Percentiles rank a stretch among this genome's conserved stretches.
Evolutionary conservation across 2,329 filamentous ascomycete genomes (phyloP).

Genomic region (Colletotrichum gloeosporioides): DNA sequence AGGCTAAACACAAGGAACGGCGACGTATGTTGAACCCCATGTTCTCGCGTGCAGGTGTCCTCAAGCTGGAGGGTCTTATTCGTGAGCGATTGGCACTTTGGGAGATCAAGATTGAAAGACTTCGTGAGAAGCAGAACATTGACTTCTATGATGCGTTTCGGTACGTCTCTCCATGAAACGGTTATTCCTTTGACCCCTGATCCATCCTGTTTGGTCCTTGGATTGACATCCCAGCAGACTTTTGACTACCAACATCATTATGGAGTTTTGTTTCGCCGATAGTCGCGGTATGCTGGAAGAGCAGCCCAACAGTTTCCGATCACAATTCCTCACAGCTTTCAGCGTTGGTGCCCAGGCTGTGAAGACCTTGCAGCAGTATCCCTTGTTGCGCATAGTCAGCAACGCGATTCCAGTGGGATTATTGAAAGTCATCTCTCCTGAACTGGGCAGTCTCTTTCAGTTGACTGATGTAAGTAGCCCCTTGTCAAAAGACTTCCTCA

Average conservation of each 20-base stretch:
- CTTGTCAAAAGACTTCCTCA: neutral
- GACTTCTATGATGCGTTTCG: neutral
- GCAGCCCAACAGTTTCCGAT: neutral
- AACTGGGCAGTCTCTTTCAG: neutral
- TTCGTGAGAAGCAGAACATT: neutral
- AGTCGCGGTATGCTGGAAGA: neutral
- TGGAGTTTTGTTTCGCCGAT: neutral
- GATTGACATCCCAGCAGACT: neutral
- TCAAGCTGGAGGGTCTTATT: neutral
- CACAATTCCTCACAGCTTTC: neutral
- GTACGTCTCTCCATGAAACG: neutral
- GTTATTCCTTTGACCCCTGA: neutral
- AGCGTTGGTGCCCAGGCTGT: neutral
- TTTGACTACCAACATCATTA: neutral
- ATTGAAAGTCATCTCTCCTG: neutral
- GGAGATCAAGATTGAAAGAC: neutral
- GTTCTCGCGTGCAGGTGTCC: neutral
- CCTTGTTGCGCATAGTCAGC: neutral
- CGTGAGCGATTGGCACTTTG: neutral
- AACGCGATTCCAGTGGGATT: neutral
- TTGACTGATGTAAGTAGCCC: neutral
- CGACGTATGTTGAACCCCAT: neutral
- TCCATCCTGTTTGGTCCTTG: neutral
- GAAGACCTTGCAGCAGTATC: neutral
- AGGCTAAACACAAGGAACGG: neutral